These are phyloP conservation scores for Lunasporangiospora selenospora DNA, from an alignment of 192 early-diverging fungal genomes.

Conservation along the genomic window DNA sequence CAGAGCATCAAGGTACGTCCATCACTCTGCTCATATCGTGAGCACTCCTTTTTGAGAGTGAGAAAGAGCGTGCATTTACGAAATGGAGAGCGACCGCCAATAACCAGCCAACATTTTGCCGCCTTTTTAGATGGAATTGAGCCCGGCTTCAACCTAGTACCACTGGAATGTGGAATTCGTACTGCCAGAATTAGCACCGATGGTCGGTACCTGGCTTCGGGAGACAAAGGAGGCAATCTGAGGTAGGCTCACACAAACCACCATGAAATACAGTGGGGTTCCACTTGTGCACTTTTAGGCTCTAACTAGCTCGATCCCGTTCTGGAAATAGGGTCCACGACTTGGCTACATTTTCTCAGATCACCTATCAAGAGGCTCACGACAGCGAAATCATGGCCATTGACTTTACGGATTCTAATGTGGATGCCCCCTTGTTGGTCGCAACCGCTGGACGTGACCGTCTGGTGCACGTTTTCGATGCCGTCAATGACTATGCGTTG, in stretches of 20 bases:
- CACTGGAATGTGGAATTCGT: slow-evolving; percentile 68
- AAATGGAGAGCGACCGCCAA: not conserved
- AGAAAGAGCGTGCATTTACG: slow-evolving; percentile 23
- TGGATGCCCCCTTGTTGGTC: slow-evolving; percentile 57
- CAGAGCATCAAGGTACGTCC: slow-evolving; percentile 10
- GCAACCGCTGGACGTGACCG: slow-evolving; percentile 82
- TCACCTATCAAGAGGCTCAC: slow-evolving; percentile 76
- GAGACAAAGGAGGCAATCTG: slow-evolving; percentile 77
- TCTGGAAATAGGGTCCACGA: slow-evolving; percentile 62
- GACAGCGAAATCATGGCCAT: slow-evolving; percentile 80
- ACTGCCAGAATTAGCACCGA: slow-evolving; percentile 69
- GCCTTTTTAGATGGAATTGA: slow-evolving; percentile 22
- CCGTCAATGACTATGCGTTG: slow-evolving; percentile 60
- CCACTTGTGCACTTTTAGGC: too few relatives aligned
- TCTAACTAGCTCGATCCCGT: too few relatives aligned
- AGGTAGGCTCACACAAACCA: slow-evolving; percentile 40
- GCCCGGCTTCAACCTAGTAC: slow-evolving; percentile 40
- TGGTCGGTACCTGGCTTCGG: slow-evolving; percentile 70
- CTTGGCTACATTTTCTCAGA: slow-evolving; percentile 62
- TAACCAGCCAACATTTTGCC: not conserved
- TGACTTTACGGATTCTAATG: slow-evolving; percentile 64
- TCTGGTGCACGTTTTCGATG: slow-evolving; percentile 79
- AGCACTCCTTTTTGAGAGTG: not conserved
- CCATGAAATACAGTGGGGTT: too few relatives aligned
- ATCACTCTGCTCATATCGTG: not conserved